Base-by-base conservation (phyloP, 148 eudicot species). In the Hydrangea macrophylla region DNA sequence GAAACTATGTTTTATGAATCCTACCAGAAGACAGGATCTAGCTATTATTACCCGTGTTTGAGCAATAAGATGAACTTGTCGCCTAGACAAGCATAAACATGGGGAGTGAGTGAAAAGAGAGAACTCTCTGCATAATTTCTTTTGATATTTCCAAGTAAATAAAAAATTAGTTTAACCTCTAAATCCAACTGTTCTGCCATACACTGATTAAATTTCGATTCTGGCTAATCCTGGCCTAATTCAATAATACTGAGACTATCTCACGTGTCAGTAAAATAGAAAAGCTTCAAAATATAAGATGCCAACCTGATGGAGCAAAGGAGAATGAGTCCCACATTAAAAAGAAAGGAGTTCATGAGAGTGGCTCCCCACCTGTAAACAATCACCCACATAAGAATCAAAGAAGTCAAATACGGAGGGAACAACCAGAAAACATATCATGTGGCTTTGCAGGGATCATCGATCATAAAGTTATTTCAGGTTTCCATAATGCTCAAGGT, bases 341-440 rank as follows among this genome's bases (percentile, higher is more conserved):
- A 94, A 58, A 94, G 82, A 65, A 94, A 94, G 22, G 99, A 94
- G 81, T 94, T 94, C 99, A 94, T 94, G 58, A 94, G 99, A 75
- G 99, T 94, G 48, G 82, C 99, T 74, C 96, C 99, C 99, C 99
- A 94, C 85, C 99, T 94, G 78, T 69, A 79, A 62, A 12, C 9
- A 62, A 64, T 48, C 28, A 48, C n/a, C n/a, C n/a, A n/a, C n/a
- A n/a, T n/a, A n/a, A n/a, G n/a, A n/a, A n/a, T n/a, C n/a, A n/a
- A n/a, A n/a, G n/a, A n/a, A n/a, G n/a, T n/a, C n/a, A n/a, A n/a
- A n/a, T n/a, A n/a, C n/a, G n/a, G n/a, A n/a, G n/a, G n/a, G n/a
- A n/a, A n/a, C n/a, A n/a, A n/a, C n/a, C n/a, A n/a, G n/a, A n/a
- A n/a, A n/a, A n/a, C n/a, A n/a, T n/a, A n/a, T n/a, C n/a, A n/a